A percentile compares a stretch with the other conserved stretches of the same genome.
Conservation (phyloP, 768 basidiomycete species). For the Sutorius australiensis region DNA sequence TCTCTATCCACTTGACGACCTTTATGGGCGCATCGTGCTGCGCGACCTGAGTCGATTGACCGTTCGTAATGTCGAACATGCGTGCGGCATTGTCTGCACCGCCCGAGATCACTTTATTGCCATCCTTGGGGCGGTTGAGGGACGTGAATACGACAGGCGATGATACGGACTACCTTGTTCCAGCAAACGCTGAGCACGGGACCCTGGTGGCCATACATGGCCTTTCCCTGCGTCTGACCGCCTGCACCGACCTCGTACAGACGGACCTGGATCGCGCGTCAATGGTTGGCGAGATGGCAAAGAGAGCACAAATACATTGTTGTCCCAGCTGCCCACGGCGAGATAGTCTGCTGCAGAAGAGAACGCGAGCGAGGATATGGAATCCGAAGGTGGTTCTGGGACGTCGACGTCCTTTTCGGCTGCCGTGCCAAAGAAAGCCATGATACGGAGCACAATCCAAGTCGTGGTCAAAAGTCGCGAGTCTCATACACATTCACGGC, state of each 20-base stretch:
- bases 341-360: conserved; percentile 84
- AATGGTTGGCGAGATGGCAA: not conserved
- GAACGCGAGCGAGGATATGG: conserved; percentile 82
- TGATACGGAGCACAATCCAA: conserved; percentile 9
- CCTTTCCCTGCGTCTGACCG: conserved; percentile 83
- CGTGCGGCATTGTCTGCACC: conserved; percentile 96
- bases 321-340: conserved; percentile 93
- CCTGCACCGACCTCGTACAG: conserved; percentile 84
- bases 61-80: conserved; percentile 86
- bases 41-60: conserved; percentile 77
- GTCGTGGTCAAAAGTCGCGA: no score
- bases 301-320: conserved; percentile 52
- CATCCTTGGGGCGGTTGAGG: conserved; percentile 52
- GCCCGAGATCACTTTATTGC: conserved; percentile 85
- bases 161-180: conserved; percentile 61
- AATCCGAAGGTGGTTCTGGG: conserved; percentile 76
- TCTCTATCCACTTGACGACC: conserved; percentile 77
- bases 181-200: conserved; percentile 88
- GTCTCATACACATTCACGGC: conserved; percentile 23
- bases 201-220: conserved; percentile 86
- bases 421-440: conserved; percentile 42
- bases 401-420: conserved; percentile 81
- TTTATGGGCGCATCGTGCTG: conserved; percentile 89
- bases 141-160: conserved; percentile 1
- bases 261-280: conserved; percentile 57